phyloP scores from a whole-genome alignment of 2,329 filamentous ascomycete species.

The Apiospora hydei region DNA sequence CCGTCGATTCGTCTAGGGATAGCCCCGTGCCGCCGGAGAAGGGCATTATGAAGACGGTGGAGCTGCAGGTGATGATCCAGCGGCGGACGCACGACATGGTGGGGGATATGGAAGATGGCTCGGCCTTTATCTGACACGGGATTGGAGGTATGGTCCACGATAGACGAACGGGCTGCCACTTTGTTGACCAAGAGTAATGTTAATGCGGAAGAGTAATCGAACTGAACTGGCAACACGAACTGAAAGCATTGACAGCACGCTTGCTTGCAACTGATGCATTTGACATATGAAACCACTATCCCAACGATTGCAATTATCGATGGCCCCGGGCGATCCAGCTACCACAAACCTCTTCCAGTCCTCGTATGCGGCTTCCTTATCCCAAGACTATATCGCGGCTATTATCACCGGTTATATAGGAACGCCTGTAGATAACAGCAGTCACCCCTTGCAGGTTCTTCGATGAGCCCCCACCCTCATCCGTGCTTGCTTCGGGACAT shows the following conservation, averaged over 20 bases:
- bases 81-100: constrained; percentile 10
- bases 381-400: not conserved
- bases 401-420: not conserved
- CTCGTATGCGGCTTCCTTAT: not conserved
- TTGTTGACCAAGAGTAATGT: not conserved
- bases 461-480: not conserved
- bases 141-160: not conserved
- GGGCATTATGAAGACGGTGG: constrained; percentile 9
- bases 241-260: not conserved
- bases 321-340: not conserved
- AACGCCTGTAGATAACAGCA: not conserved
- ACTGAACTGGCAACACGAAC: no score
- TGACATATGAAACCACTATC: not conserved
- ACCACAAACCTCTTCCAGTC: not conserved
- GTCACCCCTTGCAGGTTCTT: not conserved
- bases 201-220: not conserved
- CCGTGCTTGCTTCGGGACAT: not conserved
- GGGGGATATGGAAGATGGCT: not conserved
- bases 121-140: not conserved
- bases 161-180: not conserved
- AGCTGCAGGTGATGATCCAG: constrained; percentile 6
- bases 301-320: not conserved
- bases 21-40: not conserved
- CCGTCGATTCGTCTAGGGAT: not conserved
- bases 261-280: not conserved